Evolutionary conservation across 2,329 filamentous ascomycete genomes (phyloP).

Genomic region (Exophiala bonariae): DNA sequence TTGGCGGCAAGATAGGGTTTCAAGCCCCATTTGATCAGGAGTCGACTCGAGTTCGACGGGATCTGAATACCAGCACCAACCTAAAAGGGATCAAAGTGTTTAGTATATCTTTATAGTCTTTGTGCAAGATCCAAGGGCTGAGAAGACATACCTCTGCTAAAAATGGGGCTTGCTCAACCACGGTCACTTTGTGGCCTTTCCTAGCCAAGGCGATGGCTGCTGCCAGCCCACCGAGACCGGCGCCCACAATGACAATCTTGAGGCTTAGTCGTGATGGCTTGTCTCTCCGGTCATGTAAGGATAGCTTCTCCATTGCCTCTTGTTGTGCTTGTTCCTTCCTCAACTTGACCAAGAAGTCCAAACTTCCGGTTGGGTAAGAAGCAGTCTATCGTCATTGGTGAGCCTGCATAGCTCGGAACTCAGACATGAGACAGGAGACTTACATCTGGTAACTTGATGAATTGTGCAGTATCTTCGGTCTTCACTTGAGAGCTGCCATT

Average conservation of each 20-base stretch:
- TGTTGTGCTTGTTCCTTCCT: constrained; percentile 16
- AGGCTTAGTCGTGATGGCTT: constrained; percentile 11
- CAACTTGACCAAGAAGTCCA: constrained; percentile 20
- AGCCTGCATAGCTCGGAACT: too few species aligned
- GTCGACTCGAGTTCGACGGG: constrained; percentile 32
- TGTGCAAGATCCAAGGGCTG: too few species aligned
- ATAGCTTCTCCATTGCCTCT: constrained; percentile 9
- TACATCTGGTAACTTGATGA: constrained; percentile 22
- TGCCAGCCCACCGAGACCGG: constrained; percentile 33
- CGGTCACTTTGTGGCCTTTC: constrained; percentile 29
- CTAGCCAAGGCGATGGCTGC: constrained; percentile 32
- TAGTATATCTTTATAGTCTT: background rate
- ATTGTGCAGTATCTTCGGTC: constrained; percentile 33
- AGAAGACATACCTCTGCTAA: constrained; percentile 16
- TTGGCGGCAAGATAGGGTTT: constrained; percentile 19
- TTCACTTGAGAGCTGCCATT: constrained; percentile 41
- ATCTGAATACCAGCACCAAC: constrained; percentile 34
- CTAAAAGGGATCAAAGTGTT: constrained; percentile 10
- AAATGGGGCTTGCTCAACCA: constrained; percentile 30
- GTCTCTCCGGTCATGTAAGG: constrained; percentile 5
- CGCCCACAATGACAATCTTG: constrained; percentile 41
- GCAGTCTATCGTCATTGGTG: constrained; percentile 9
- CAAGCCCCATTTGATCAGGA: constrained; percentile 30
- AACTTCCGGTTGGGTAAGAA: constrained; percentile 22
- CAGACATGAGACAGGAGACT: too few species aligned